These are phyloP conservation scores for Amanita phalloides DNA, from an alignment of 768 basidiomycete species.

Conservation along the genomic window DNA sequence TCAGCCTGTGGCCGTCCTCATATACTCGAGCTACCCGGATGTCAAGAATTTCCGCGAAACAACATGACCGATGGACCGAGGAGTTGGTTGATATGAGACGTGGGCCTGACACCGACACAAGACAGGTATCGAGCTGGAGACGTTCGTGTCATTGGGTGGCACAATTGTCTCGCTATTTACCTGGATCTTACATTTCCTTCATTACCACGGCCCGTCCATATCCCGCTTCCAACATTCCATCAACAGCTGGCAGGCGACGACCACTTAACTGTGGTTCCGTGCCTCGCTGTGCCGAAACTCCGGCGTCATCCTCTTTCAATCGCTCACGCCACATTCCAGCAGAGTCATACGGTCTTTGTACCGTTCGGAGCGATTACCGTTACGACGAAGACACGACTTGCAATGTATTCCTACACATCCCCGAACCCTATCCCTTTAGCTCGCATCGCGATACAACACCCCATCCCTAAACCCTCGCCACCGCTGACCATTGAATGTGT, in stretches of 20 bases:
- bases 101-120: slow-evolving; percentile 60
- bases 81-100: slow-evolving; percentile 39
- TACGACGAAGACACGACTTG: slow-evolving; percentile 8
- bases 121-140: slow-evolving; percentile 53
- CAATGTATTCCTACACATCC: slow-evolving; percentile 3
- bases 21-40: slow-evolving; percentile 11
- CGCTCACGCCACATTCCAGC: neutral
- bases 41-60: slow-evolving; percentile 19
- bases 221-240: slow-evolving; percentile 37
- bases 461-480: neutral
- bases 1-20: slow-evolving; percentile 31
- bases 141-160: slow-evolving; percentile 27
- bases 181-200: slow-evolving; percentile 47
- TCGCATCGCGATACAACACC: neutral
- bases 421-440: neutral
- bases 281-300: slow-evolving; percentile 72
- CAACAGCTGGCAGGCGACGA: slow-evolving; percentile 59
- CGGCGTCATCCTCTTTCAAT: slow-evolving; percentile 36
- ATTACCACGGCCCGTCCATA: slow-evolving; percentile 32
- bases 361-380: slow-evolving; percentile 1
- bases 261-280: slow-evolving; percentile 78
- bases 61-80: slow-evolving; percentile 42
- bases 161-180: slow-evolving; percentile 41
- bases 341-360: slow-evolving; percentile 2
- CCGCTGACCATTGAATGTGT: slow-evolving; percentile 3